Evolutionary conservation across 2,329 filamentous ascomycete genomes (phyloP), one percentile per base, ranked within the genome.

Genomic region (Chrysoporthe austroafricana): DNA sequence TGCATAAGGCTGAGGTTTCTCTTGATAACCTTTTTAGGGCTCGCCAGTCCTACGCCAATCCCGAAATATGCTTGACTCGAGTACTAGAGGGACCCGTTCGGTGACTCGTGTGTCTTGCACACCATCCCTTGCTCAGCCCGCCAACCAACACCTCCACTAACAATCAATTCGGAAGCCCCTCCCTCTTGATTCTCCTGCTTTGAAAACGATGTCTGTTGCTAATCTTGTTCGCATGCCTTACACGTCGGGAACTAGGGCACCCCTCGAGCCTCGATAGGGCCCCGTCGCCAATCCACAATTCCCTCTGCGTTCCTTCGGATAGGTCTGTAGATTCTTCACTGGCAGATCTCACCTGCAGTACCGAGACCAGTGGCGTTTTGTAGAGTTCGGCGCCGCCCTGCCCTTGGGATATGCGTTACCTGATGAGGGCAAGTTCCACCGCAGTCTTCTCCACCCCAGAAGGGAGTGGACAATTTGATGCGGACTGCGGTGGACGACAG

Each of bases 201-300:
- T 44, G 50, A 64, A 56, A 34, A 64, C 21, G 42, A 67, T 80
- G 77, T 79, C 76, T 79, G 74, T 77, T 76, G 71, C 71, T 77
- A 80, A 82, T 82, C 74, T 82, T 74, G 71, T 74, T 73, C 71
- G 74, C 80, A 81, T 82, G 75, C 80, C 80, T 71, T 43, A 58
- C 67, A 64, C 66, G 68, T 58, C 59, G 63, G 43, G 13, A 46
- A 16, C 36, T n/a, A 32, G 63, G 34, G 26, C 4, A 32, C 56
- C n/a, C 50, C 32, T 50, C 18, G 32, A 52, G 62, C 62, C 63
- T 68, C 48, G 60, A 43, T 52, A 16, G 34, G 26, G 43, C 43
- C 43, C 43, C 46, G 59, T 58, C 50, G 50, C 48, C 56, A 43
- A 48, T 54, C 59, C 54, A 54, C 58, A 63, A 68, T 68, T 34